Base-by-base conservation (phyloP, 164 flowering plant species). In the Chimonanthus praecox region DNA sequence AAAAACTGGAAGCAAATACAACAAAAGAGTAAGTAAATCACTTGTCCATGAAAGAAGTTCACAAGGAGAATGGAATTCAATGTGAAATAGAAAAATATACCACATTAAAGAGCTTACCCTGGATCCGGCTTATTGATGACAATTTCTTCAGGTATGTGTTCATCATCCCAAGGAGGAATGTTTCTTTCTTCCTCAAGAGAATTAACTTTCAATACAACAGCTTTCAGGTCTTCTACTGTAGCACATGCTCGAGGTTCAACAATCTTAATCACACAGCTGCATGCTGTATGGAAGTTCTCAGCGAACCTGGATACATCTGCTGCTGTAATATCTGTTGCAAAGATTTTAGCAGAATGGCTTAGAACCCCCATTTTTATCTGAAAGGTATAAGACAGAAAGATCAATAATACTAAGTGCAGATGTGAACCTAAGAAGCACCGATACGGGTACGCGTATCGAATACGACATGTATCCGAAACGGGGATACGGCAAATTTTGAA, bases 111-210 rank as follows among this genome's bases (percentile, higher is more conserved):
- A 51, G 69, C 69, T 82, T 90, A 94, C 98, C 98, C 98, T 47
- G 92, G 89, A 73, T 70, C 83, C 69, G 98, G 97, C 83, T 81
- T 85, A 62, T 51, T 74, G 74, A 70, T 80, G 75, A 94, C 90
- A 83, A 94, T 84, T 85, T 94, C 97, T 82, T 92, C 98, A 9
- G 98, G 98, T 51, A 92, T 90, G 75, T 84, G 73, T 71, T 91
- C 97, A 64, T 94, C 97, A 83, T 89, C 94, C 98, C 98, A 94
- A 43, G 88, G 90, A 71, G 88, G 70, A 75, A 94, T 87, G 70
- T 50, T 71, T 73, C 77, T 72, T 71, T 85, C 83, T 73, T 86
- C 79, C 83, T 94, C 98, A 67, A 90, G 84, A 72, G 74, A 76
- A 80, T 84, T 87, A 77, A 91, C 78, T 80, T 85, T 88, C 65